These are phyloP conservation scores for Rhodocollybia butyracea DNA, from an alignment of 768 basidiomycete genomes.

Conservation along the genomic window DNA sequence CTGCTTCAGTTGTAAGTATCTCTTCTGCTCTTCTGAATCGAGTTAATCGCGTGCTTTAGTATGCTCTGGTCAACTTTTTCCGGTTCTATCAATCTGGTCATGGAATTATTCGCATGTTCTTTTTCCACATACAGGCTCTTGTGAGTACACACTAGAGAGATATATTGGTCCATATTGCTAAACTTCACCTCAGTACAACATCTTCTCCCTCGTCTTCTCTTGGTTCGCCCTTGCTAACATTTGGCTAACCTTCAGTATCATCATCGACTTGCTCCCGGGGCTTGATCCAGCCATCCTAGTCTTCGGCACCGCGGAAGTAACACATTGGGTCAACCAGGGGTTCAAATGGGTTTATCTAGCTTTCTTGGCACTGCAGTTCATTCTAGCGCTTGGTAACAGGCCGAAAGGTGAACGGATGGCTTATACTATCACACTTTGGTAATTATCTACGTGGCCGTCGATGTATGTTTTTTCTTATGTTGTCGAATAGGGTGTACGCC, in stretches of 20 bases:
- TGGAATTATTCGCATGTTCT: constrained; percentile 90
- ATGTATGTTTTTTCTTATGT: not conserved
- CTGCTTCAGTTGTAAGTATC: constrained; percentile 76
- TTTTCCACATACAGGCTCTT: constrained; percentile 91
- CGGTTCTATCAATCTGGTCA: constrained; percentile 84
- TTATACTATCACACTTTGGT: constrained; percentile 73
- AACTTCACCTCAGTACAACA: constrained; percentile 61
- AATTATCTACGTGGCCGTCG: constrained; percentile 14
- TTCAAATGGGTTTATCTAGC: constrained; percentile 87
- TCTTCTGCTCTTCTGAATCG: not conserved
- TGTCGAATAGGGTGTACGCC: constrained; percentile 69
- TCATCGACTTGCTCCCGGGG: constrained; percentile 78
- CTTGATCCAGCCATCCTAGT: constrained; percentile 39
- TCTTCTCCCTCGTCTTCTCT: constrained; percentile 81
- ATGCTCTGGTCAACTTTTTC: constrained; percentile 92
- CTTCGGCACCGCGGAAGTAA: constrained; percentile 71
- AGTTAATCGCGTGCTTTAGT: constrained; percentile 52
- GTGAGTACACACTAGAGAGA: constrained; percentile 39
- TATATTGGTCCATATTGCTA: not conserved
- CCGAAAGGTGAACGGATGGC: constrained; percentile 84
- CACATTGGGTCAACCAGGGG: constrained; percentile 81
- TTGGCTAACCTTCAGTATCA: constrained; percentile 95
- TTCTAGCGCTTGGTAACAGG: constrained; percentile 67
- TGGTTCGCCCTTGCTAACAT: constrained; percentile 94
- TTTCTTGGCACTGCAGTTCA: constrained; percentile 74